Evolutionary conservation across 2,329 filamentous ascomycete genomes (phyloP), one percentile per base, ranked within the genome.

Genomic region (Phialophora tarda): DNA sequence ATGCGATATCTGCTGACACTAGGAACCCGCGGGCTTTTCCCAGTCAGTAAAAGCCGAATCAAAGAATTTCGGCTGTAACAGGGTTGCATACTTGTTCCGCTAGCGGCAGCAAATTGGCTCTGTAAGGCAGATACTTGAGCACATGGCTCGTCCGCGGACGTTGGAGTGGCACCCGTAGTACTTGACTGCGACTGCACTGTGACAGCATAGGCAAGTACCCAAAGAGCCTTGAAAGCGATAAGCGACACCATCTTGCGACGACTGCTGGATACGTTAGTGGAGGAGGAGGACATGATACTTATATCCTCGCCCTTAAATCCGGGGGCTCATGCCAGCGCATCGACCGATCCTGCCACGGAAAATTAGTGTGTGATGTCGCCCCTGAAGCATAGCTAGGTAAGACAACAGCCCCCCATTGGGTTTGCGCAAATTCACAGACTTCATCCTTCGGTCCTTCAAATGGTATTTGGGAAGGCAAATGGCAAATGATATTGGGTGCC

Each of bases 1-100:
- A 63, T 10, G 54, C 64, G 23, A 66, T 4, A 24, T 59, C 57
- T 30, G 57, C 14, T n/a, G 57, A 41, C 28, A 59, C 6, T n/a
- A 14, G 12, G 11, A 59, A 44, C 3, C 8, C 12, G 1, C 4
- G 3, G 3, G 28, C 57, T 59, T 17, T 30, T 26, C 8, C 2
- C 4, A 23, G 57, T 59, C n/a, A 59, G 41, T 32, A 34, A 23
- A 12, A 7, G 17, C 57, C 24, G 30, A 24, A 26, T 34, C 2
- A 8, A n/a, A 8, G 14, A 3, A 17, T 4, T 7, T 17, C 12
- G 14, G 2, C 32, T 17, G 34, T 41, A n/a, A 30, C 23, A 59
- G 8, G 17, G 10, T 11, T 21, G 26, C 44, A 47, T 62, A 59
- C 57, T 24, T 59, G 23, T n/a, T 8, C 34, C 34, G 30, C 24